Conservation (phyloP, 345 rosid species). For the Pistacia atlantica region DNA sequence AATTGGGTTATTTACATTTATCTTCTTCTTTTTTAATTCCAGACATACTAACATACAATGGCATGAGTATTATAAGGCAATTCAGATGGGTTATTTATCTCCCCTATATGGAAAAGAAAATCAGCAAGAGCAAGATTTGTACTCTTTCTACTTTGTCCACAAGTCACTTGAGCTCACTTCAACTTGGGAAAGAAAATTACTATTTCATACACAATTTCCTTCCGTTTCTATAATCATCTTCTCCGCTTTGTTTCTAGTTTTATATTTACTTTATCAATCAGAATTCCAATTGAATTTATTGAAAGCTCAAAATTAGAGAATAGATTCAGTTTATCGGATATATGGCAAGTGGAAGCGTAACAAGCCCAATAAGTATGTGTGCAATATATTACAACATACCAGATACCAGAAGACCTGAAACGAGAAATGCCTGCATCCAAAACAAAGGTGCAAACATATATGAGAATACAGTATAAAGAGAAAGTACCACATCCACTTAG, state of each 20-base stretch:
- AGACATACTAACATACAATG: too few relatives aligned
- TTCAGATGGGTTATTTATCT: background rate
- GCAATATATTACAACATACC: slow-evolving; percentile 52
- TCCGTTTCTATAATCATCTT: too few relatives aligned
- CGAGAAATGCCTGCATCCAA: slow-evolving; percentile 62
- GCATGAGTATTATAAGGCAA: too few relatives aligned
- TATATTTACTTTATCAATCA: background rate
- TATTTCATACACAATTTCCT: too few relatives aligned
- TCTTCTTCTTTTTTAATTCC: background rate
- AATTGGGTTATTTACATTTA: background rate
- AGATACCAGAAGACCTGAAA: slow-evolving; percentile 69
- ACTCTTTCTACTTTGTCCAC: background rate
- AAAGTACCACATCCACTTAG: slow-evolving; percentile 7
- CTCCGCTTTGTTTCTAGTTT: background rate
- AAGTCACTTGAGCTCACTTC: background rate
- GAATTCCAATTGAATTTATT: background rate
- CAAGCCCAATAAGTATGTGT: background rate
- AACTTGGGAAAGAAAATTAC: background rate
- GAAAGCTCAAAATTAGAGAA: background rate
- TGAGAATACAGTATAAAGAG: slow-evolving; percentile 15
- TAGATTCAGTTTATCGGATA: background rate
- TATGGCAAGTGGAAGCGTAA: slow-evolving; percentile 5
- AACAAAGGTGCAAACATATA: background rate
- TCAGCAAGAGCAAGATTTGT: background rate
- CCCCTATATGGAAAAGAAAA: background rate